phyloP scores from a whole-genome alignment of 495 filamentous ascomycete genomes.

The Neurospora africana region DNA sequence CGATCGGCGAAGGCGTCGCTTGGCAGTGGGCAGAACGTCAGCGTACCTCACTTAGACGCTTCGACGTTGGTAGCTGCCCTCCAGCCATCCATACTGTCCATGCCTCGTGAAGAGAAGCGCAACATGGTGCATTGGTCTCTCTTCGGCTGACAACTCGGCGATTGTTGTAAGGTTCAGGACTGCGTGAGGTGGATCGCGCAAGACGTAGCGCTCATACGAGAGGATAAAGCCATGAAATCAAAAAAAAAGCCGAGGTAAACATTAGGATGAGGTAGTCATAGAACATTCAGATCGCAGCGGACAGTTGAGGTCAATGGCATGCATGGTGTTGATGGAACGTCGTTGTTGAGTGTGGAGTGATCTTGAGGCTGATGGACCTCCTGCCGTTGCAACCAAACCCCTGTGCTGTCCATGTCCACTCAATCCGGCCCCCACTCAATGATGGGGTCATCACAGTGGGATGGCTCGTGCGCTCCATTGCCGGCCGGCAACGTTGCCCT shows the following conservation, averaged over 20 bases:
- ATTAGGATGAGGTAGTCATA: neutral
- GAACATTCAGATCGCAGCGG: neutral
- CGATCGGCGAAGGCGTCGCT: neutral
- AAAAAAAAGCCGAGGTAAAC: neutral
- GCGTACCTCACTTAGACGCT: neutral
- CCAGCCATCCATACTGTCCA: neutral
- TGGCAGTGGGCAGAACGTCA: neutral
- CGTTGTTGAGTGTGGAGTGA: neutral
- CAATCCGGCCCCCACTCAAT: neutral
- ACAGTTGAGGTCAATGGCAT: neutral
- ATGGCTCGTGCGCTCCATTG: neutral
- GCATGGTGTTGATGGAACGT: neutral
- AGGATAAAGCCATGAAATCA: neutral
- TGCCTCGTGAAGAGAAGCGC: neutral
- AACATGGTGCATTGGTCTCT: neutral
- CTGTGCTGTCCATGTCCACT: neutral
- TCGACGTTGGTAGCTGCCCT: neutral
- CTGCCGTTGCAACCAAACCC: neutral
- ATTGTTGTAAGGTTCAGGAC: neutral
- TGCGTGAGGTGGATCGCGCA: neutral
- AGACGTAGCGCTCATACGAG: neutral
- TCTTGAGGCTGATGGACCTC: neutral
- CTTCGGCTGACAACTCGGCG: neutral
- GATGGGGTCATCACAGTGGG: neutral
- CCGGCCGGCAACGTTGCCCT: neutral